Percentiles rank a stretch among this genome's conserved stretches.
Conservation (phyloP, 2,329 filamentous ascomycete species). For the Fonsecaea monophora region DNA sequence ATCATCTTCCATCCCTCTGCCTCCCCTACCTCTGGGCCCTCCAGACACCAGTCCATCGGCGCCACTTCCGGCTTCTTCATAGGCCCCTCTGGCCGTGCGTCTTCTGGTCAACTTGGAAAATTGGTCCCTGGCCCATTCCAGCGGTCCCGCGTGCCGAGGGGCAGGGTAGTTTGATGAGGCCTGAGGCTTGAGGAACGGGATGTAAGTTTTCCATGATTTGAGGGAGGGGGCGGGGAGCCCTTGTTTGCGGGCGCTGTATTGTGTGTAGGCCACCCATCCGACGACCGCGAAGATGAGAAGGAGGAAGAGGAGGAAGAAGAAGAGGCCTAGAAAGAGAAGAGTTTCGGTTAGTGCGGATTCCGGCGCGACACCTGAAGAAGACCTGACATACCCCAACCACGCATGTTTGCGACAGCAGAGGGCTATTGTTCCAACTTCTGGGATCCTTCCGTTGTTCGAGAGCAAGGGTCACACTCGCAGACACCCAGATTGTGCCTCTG, state of each 20-base stretch:
- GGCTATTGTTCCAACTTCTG: neutral
- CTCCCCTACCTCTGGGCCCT: conserved; percentile 57
- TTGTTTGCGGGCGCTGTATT: conserved; percentile 73
- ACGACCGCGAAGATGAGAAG: conserved; percentile 63
- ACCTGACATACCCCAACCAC: conserved; percentile 34
- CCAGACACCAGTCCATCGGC: conserved; percentile 45
- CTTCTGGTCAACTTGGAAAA: conserved; percentile 68
- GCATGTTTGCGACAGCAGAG: conserved; percentile 23
- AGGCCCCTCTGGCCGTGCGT: conserved; percentile 72
- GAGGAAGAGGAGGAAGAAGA: conserved; percentile 75
- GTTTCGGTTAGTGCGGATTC: conserved; percentile 4
- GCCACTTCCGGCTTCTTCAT: conserved; percentile 63
- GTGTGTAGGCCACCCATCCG: conserved; percentile 74
- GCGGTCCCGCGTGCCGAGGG: conserved; percentile 66
- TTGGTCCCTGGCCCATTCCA: conserved; percentile 76
- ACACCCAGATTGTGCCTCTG: neutral
- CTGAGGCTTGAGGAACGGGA: conserved; percentile 68
- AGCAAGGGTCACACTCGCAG: neutral
- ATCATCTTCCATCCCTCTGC: conserved; percentile 76
- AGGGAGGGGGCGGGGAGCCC: conserved; percentile 70
- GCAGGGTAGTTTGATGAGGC: conserved; percentile 55
- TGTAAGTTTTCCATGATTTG: conserved; percentile 60
- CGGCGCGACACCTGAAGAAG: neutral
- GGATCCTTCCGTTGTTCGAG: neutral
- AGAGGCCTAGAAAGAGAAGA: conserved; percentile 57